A percentile compares a stretch with the other conserved stretches of the same genome.
Conservation (phyloP, 306 rosid genomes). For the Trifolium repens region DNA sequence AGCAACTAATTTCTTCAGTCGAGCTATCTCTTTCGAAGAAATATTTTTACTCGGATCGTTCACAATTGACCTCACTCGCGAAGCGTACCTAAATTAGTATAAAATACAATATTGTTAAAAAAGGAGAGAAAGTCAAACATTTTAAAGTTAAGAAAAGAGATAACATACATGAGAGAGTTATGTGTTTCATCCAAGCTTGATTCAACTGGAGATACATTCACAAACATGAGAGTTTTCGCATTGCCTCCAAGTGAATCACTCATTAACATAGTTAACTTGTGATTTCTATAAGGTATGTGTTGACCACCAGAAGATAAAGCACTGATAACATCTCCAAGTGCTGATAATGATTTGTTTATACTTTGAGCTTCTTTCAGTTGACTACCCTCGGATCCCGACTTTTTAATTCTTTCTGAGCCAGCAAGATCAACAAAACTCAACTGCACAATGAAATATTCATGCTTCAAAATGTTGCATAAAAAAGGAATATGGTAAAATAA, state of each 20-base stretch:
- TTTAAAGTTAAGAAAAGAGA: not conserved
- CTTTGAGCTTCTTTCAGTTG: constrained; percentile 98
- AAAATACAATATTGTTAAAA: not conserved
- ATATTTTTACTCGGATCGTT: constrained; percentile 91
- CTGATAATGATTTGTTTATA: constrained; percentile 95
- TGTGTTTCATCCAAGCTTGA: constrained; percentile 92
- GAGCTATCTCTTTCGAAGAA: constrained; percentile 82
- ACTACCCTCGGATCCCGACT: constrained; percentile 87
- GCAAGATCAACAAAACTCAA: constrained; percentile 99
- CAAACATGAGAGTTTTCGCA: constrained; percentile 96
- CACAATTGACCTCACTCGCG: constrained; percentile 87
- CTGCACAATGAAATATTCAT: constrained; percentile 45
- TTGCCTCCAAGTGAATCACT: constrained; percentile 97
- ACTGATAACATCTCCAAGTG: constrained; percentile 92
- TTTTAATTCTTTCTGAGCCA: constrained; percentile 92
- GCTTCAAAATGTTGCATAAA: constrained; percentile 13
- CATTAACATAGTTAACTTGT: constrained; percentile 95
- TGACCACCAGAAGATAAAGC: constrained; percentile 85
- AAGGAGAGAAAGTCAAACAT: not conserved
- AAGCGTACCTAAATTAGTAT: constrained; percentile 68
- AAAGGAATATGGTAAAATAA: constrained; percentile 1
- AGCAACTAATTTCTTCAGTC: constrained; percentile 74
- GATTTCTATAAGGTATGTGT: constrained; percentile 94
- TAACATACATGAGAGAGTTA: constrained; percentile 81
- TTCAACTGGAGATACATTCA: constrained; percentile 83